Conservation (phyloP, 805 yeast species). For the Cyberlindnera mississippiensis region DNA sequence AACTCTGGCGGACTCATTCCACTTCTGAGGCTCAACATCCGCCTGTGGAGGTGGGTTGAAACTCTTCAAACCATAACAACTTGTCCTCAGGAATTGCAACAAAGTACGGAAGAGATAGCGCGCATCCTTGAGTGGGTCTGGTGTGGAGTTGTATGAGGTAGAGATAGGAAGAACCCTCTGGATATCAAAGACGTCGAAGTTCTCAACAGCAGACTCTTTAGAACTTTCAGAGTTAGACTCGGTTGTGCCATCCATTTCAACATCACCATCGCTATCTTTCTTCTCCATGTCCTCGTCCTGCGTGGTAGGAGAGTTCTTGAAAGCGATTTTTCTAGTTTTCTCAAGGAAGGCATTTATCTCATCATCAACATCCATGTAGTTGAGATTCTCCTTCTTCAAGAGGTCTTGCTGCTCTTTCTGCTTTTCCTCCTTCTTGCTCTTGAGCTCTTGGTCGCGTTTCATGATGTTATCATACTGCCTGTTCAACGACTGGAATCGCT, state of each 20-base stretch:
- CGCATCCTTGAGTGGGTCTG: slow-evolving; percentile 81
- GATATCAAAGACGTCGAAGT: slow-evolving; percentile 42
- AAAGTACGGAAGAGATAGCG: slow-evolving; percentile 82
- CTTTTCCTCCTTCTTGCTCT: slow-evolving; percentile 38
- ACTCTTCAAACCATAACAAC: slow-evolving; percentile 81
- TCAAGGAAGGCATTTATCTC: slow-evolving; percentile 31
- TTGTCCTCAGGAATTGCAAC: slow-evolving; percentile 85
- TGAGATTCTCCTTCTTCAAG: slow-evolving; percentile 27
- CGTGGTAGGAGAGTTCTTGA: slow-evolving; percentile 5
- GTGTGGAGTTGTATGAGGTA: slow-evolving; percentile 40
- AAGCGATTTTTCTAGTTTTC: slow-evolving; percentile 19
- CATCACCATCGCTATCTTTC: slow-evolving; percentile 29
- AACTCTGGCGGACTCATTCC: slow-evolving; percentile 87
- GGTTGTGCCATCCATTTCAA: slow-evolving; percentile 25
- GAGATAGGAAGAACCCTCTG: slow-evolving; percentile 55
- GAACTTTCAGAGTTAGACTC: slow-evolving; percentile 9
- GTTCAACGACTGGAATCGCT: slow-evolving; percentile 73
- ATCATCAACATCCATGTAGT: slow-evolving; percentile 36
- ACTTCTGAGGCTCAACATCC: slow-evolving; percentile 49
- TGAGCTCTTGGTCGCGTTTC: slow-evolving; percentile 53
- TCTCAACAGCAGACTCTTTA: slow-evolving; percentile 4
- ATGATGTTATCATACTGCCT: slow-evolving; percentile 64
- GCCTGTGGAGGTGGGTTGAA: slow-evolving; percentile 55
- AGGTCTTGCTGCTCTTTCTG: slow-evolving; percentile 38
- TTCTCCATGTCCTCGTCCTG: background rate